Evolutionary conservation across 805 yeast genomes (phyloP).

Genomic region (Ogataea wickerhamii): DNA sequence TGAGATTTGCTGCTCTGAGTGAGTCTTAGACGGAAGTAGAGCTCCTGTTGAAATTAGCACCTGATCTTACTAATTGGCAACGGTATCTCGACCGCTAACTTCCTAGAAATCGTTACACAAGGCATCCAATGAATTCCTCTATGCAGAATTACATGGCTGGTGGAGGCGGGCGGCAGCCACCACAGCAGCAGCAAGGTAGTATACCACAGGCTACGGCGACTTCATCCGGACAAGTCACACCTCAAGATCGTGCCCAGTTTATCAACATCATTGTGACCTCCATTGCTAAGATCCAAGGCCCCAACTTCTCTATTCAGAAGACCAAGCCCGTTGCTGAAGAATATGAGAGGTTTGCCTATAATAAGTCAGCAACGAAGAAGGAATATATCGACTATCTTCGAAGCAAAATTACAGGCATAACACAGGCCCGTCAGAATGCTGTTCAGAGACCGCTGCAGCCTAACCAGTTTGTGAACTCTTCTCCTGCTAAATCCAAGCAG

Average conservation of each 20-base stretch:
- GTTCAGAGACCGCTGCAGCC: constrained; percentile 24
- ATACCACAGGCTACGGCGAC: not conserved
- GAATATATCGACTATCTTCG: constrained; percentile 53
- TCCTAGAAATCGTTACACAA: no score
- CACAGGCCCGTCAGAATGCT: constrained; percentile 33
- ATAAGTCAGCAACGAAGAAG: constrained; percentile 52
- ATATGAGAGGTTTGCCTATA: constrained; percentile 63
- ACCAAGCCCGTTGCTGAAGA: constrained; percentile 61
- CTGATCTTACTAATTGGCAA: no score
- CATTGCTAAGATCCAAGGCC: constrained; percentile 33
- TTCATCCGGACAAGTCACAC: constrained; percentile 19
- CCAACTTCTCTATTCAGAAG: constrained; percentile 32
- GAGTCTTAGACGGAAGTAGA: no score
- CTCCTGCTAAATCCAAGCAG: constrained; percentile 4
- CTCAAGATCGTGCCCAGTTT: constrained; percentile 32
- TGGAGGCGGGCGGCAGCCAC: constrained; percentile 7
- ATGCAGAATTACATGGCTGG: constrained; percentile 9
- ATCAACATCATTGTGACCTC: constrained; percentile 30
- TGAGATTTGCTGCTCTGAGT: no score
- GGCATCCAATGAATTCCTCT: constrained; percentile 11
- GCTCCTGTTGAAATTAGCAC: no score
- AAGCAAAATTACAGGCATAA: constrained; percentile 35
- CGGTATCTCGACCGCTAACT: no score
- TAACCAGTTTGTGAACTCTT: constrained; percentile 15
- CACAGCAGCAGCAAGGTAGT: constrained; percentile 4